A percentile compares a stretch with the other conserved stretches of the same genome.
These are phyloP conservation scores for Schizosaccharomyces versatilis DNA, from an alignment of 1,139 yeast genomes.

Conservation along the genomic window DNA sequence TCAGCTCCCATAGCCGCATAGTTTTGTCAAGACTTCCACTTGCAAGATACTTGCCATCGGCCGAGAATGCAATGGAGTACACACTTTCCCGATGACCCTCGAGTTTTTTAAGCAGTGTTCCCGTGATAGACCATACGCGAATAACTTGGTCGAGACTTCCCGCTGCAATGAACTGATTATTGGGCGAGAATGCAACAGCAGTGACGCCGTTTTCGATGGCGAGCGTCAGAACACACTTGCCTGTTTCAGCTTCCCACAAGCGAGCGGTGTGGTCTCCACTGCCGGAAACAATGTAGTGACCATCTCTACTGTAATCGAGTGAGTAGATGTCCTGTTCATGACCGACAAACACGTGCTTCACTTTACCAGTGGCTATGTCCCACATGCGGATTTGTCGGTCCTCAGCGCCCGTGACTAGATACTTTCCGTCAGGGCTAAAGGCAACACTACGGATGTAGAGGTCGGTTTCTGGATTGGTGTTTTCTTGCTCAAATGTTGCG, in stretches of 20 bases:
- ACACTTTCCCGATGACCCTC: conserved; percentile 96
- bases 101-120: conserved; percentile 65
- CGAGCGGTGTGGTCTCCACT: conserved; percentile 93
- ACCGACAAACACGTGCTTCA: conserved; percentile 71
- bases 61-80: conserved; percentile 81
- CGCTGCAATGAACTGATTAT: conserved; percentile 84
- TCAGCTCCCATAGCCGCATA: conserved; percentile 82
- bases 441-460: conserved; percentile 86
- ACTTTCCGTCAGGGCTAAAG: conserved; percentile 90
- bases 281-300: conserved; percentile 82
- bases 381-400: conserved; percentile 90
- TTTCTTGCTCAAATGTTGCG: conserved; percentile 68
- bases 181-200: conserved; percentile 91
- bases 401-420: conserved; percentile 92
- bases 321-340: conserved; percentile 97
- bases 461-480: conserved; percentile 36
- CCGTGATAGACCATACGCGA: conserved; percentile 89
- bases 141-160: conserved; percentile 91
- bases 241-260: conserved; percentile 86
- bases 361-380: conserved; percentile 76
- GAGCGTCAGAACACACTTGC: conserved; percentile 73
- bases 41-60: conserved; percentile 78
- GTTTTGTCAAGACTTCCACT: conserved; percentile 91
- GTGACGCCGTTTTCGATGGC: conserved; percentile 95
- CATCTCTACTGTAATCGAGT: conserved; percentile 84